phyloP scores from a whole-genome alignment of 805 yeast genomes.

The Yamadazyma paraphyllophila region DNA sequence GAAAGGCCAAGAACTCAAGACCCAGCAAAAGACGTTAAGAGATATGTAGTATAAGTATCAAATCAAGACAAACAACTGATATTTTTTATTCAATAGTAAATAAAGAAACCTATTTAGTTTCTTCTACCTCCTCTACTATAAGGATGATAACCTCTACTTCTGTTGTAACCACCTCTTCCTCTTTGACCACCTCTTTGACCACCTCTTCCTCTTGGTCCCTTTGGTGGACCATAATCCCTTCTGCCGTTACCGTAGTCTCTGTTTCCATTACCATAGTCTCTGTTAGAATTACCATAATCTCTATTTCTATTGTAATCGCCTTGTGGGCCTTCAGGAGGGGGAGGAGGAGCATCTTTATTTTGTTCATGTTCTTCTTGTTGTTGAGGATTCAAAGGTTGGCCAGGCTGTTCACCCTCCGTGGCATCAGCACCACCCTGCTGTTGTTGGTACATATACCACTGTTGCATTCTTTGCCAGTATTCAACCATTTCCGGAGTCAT shows the following conservation, averaged over 20 bases:
- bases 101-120: neutral
- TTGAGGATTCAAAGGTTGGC: constrained; percentile 45
- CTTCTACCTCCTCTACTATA: constrained; percentile 41
- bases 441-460: constrained; percentile 63
- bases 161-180: constrained; percentile 31
- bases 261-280: constrained; percentile 6
- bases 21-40: constrained; percentile 41
- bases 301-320: neutral
- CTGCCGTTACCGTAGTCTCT: constrained; percentile 13
- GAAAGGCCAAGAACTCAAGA: constrained; percentile 82
- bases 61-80: neutral
- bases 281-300: constrained; percentile 13
- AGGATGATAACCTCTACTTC: constrained; percentile 44
- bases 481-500: constrained; percentile 59
- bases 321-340: constrained; percentile 15
- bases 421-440: constrained; percentile 31
- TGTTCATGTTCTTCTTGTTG: constrained; percentile 31
- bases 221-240: constrained; percentile 30
- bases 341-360: constrained; percentile 8
- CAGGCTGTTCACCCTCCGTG: constrained; percentile 28
- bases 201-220: constrained; percentile 24
- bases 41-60: too few relatives aligned
- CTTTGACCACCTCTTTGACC: constrained; percentile 23
- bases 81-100: neutral
- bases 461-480: constrained; percentile 62